Evolutionary conservation across 202 grass and related monocot genomes (phyloP), one percentile per base, ranked within the genome.

Genomic region (Setaria viridis): DNA sequence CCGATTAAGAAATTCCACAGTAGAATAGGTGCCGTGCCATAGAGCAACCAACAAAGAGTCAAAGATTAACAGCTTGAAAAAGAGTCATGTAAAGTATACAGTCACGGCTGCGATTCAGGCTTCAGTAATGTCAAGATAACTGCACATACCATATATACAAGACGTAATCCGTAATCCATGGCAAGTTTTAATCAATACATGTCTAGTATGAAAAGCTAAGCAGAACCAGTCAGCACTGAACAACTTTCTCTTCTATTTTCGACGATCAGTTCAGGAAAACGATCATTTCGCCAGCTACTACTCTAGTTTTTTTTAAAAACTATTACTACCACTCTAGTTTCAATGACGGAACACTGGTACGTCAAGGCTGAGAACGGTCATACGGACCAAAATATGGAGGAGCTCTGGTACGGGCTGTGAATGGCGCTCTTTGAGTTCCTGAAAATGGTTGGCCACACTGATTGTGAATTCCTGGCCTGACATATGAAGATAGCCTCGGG

Each of bases 391-490:
- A 30, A 30, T 81, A 15, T 43, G 16, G 66, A 74, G 13, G 49
- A 45, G 20, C 4, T 45, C n/a, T 81, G 65, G 35, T 43, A 20
- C 37, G 39, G 37, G 54, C 35, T 58, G 79, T 51, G 29, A 71
- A 82, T 57, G 66, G 79, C 2, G 54, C 51, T 70, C n/a, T 56
- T 60, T 10, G 67, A 46, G 19, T 14, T 72, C 67, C 80, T 33
- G 80, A 82, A 72, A 60, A 82, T 43, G 51, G 21, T 25, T 58
- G 34, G 17, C 19, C 19, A 13, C 37, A 9, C 73, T 21, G 51
- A n/a, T 25, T 42, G 19, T 42, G 6, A 76, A 76, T 42, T 76
- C 53, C 53, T 76, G 73, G 32, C 53, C 73, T 76, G 73, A 25
- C 34, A 82, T 82, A 82, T 57, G 21, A 69, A 20, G 25, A 58